Evolutionary conservation across 306 rosid species (phyloP).

Genomic region (Begonia masoniana): DNA sequence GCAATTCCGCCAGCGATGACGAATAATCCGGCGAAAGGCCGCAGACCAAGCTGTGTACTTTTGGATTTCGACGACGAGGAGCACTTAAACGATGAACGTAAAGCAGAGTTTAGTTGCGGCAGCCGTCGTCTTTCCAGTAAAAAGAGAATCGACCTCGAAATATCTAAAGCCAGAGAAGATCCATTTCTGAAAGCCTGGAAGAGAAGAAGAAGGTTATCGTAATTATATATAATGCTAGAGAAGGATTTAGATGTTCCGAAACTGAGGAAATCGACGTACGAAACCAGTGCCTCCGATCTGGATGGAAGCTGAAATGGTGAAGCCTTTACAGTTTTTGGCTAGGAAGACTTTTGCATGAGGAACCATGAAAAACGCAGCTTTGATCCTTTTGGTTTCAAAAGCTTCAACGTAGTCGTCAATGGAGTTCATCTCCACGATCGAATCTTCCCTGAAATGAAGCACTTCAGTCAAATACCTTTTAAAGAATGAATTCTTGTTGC

Average conservation of each 20-base stretch:
- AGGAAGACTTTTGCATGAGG: slow-evolving; percentile 7
- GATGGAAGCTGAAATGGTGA: slow-evolving; percentile 3
- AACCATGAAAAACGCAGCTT: slow-evolving; percentile 3
- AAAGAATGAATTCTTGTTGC: slow-evolving; percentile 4
- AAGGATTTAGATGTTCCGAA: background rate
- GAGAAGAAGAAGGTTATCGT: background rate
- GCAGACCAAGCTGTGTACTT: slow-evolving; percentile 21
- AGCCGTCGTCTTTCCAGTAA: slow-evolving; percentile 21
- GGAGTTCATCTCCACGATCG: background rate
- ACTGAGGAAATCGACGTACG: background rate
- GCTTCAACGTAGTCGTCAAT: background rate
- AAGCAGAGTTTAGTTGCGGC: slow-evolving; percentile 12
- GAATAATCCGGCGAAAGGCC: slow-evolving; percentile 33
- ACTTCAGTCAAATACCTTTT: background rate
- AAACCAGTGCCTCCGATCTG: slow-evolving; percentile 11
- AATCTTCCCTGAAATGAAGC: background rate
- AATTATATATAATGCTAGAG: background rate
- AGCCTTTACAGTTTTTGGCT: slow-evolving; percentile 4
- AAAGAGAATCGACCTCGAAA: slow-evolving; percentile 20
- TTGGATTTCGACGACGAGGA: slow-evolving; percentile 11
- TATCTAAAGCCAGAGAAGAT: slow-evolving; percentile 20
- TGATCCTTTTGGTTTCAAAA: background rate
- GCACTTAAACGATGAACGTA: slow-evolving; percentile 26
- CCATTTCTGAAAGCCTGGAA: slow-evolving; percentile 31
- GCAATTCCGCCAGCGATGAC: slow-evolving; percentile 17